phyloP scores from a whole-genome alignment of 257 asterid species.

The Solanum sparsipilum region DNA sequence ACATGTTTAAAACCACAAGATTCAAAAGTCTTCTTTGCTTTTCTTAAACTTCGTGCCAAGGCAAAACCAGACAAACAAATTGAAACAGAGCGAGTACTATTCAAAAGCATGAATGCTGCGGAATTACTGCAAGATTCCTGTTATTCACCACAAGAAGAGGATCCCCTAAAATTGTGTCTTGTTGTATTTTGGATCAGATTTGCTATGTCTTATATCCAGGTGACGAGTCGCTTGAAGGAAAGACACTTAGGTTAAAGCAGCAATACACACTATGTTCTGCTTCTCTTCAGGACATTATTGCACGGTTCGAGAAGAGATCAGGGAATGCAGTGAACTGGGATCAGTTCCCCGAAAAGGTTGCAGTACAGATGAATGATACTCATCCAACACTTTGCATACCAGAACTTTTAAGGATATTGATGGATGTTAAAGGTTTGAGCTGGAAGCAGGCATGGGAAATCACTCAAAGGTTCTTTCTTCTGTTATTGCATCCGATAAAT shows the following conservation, averaged over 20 bases:
- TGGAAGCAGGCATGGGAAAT: constrained; percentile 82
- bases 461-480: constrained; percentile 45
- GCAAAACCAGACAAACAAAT: neutral
- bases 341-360: constrained; percentile 76
- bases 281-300: constrained; percentile 80
- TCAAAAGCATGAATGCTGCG: neutral
- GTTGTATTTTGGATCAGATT: constrained; percentile 30
- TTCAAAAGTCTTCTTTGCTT: neutral
- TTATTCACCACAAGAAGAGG: neutral
- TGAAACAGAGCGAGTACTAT: neutral
- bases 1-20: neutral
- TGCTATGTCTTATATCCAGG: constrained; percentile 79
- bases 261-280: constrained; percentile 88
- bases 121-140: neutral
- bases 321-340: constrained; percentile 52
- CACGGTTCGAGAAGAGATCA: constrained; percentile 67
- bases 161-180: neutral
- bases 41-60: neutral
- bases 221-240: constrained; percentile 69
- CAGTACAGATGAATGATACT: constrained; percentile 89
- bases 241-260: constrained; percentile 66
- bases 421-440: constrained; percentile 66
- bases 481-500: neutral
- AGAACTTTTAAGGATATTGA: constrained; percentile 70
- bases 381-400: constrained; percentile 90